phyloP scores from a whole-genome alignment of 148 eudicot species.

The Camellia granthamiana region DNA sequence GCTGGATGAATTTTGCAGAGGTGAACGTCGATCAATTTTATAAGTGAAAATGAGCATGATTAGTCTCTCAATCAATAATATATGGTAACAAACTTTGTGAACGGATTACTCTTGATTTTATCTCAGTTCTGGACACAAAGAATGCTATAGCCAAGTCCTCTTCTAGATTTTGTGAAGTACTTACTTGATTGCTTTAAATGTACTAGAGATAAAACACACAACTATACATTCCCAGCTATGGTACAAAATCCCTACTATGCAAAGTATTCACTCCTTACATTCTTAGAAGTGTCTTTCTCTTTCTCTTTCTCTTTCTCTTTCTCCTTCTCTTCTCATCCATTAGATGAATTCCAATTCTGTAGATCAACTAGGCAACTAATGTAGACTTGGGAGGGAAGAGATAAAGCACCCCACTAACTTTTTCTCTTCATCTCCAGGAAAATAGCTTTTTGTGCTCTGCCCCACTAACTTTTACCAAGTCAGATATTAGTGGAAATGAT shows the following conservation, averaged over 20 bases:
- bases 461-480: no score
- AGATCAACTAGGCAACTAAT: no score
- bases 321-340: neutral
- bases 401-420: no score
- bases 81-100: neutral
- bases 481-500: no score
- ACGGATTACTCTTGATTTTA: neutral
- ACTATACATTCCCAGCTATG: neutral
- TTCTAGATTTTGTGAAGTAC: neutral
- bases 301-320: no score
- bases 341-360: no score
- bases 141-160: neutral
- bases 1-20: neutral
- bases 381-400: no score
- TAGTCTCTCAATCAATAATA: neutral
- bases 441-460: no score
- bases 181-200: neutral
- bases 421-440: no score
- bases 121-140: neutral
- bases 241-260: neutral
- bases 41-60: neutral
- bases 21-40: neutral
- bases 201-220: neutral
- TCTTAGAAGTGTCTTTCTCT: neutral
- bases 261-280: neutral